A percentile compares a stretch with the other conserved stretches of the same genome.
Conservation (phyloP, 2,329 filamentous ascomycete genomes). For the Aspergillus alliaceus region DNA sequence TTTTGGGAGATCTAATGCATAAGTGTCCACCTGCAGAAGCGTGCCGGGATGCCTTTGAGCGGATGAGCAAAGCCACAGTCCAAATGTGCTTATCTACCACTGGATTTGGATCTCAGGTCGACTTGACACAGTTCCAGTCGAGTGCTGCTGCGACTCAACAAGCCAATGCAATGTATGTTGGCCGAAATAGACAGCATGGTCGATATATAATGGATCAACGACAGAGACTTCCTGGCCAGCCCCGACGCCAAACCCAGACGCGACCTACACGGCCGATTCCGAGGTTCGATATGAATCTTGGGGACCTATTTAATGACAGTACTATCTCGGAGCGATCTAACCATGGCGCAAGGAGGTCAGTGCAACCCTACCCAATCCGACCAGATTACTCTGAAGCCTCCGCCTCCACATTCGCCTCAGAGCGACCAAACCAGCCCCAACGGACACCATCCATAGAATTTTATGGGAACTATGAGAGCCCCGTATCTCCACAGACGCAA, state of each 20-base stretch:
- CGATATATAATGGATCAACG: constrained; percentile 20
- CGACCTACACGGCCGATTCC: constrained; percentile 49
- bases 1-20: constrained; percentile 85
- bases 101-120: constrained; percentile 64
- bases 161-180: constrained; percentile 9
- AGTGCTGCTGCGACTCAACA: constrained; percentile 15
- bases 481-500: constrained; percentile 31
- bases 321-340: constrained; percentile 36
- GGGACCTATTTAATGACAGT: constrained; percentile 51
- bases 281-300: constrained; percentile 59
- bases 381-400: constrained; percentile 26
- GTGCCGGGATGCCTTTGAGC: constrained; percentile 89
- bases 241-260: constrained; percentile 33
- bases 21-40: constrained; percentile 95
- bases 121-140: constrained; percentile 25
- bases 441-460: constrained; percentile 34
- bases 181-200: constrained; percentile 11
- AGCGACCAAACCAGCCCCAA: constrained; percentile 23
- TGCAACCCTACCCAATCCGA: constrained; percentile 25
- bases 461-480: constrained; percentile 35
- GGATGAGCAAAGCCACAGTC: constrained; percentile 92
- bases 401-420: constrained; percentile 21
- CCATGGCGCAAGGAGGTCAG: constrained; percentile 28
- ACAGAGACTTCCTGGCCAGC: constrained; percentile 24
- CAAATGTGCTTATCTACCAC: constrained; percentile 90